These are phyloP conservation scores for Toxoplasma gondii DNA, from an alignment of 169 alveolate genomes.

Conservation along the genomic window DNA sequence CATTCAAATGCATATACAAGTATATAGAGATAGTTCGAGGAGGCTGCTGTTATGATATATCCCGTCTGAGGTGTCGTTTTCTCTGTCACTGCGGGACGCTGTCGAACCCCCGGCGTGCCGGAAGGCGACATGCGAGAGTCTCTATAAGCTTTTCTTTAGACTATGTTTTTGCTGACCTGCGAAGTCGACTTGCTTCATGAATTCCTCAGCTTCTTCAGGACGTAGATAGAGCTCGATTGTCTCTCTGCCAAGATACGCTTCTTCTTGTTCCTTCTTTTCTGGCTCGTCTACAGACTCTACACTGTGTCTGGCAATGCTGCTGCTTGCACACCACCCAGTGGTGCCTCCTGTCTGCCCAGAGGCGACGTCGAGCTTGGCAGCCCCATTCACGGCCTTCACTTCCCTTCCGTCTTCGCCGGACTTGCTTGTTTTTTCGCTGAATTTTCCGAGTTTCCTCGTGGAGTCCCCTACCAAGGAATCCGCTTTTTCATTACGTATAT, in stretches of 20 bases:
- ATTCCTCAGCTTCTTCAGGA: conserved; percentile 62
- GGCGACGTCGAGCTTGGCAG: neutral
- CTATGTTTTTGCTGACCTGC: conserved; percentile 40
- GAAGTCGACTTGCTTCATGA: conserved; percentile 64
- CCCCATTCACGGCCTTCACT: no score
- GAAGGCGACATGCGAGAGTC: no score
- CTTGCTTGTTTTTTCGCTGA: neutral
- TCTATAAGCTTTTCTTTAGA: no score
- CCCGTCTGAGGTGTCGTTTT: no score
- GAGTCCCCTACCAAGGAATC: no score
- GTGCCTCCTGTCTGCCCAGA: neutral
- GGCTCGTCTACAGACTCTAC: neutral
- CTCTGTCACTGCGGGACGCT: no score
- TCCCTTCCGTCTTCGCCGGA: no score
- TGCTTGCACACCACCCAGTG: neutral
- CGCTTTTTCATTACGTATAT: no score
- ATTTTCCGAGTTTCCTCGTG: no score
- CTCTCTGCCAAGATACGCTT: conserved; percentile 6
- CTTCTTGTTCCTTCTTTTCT: neutral
- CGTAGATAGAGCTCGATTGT: conserved; percentile 50
- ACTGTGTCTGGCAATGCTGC: conserved; percentile 4
- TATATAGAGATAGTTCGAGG: no score
- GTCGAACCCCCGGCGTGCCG: no score
- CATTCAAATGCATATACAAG: neutral
- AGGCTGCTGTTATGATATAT: no score